These are phyloP conservation scores for Batkoa obscura DNA, from an alignment of 371 early-diverging fungal genomes.

Conservation along the genomic window DNA sequence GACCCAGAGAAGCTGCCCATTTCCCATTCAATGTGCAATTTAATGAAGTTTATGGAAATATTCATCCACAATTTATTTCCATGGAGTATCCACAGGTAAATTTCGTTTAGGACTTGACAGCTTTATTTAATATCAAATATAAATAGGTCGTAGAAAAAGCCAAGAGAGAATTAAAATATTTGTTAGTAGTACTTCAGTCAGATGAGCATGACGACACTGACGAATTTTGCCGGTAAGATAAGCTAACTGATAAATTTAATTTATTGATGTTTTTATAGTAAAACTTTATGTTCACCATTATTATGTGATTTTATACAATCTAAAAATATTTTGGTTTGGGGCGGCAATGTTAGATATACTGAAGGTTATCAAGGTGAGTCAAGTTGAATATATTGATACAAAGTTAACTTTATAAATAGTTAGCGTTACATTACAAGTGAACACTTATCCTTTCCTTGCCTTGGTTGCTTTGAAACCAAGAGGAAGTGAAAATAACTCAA, in stretches of 20 bases:
- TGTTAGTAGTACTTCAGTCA: slow-evolving; percentile 61
- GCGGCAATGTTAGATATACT: slow-evolving; percentile 47
- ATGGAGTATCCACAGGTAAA: slow-evolving; percentile 55
- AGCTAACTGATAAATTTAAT: background rate
- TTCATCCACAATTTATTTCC: slow-evolving; percentile 56
- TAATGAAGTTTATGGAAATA: slow-evolving; percentile 42
- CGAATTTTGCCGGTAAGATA: slow-evolving; percentile 34
- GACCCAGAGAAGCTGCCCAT: background rate
- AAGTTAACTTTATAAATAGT: slow-evolving; percentile 17
- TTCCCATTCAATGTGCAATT: slow-evolving; percentile 21
- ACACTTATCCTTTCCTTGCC: slow-evolving; percentile 65
- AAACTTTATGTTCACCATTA: slow-evolving; percentile 32
- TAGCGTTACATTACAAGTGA: slow-evolving; percentile 45
- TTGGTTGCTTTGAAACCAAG: slow-evolving; percentile 39
- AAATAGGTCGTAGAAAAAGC: slow-evolving; percentile 49
- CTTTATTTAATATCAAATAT: background rate
- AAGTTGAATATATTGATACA: too few species aligned
- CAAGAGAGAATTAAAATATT: slow-evolving; percentile 46
- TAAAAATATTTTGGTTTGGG: slow-evolving; percentile 60
- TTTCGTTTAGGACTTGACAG: too few species aligned
- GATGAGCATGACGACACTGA: slow-evolving; percentile 66
- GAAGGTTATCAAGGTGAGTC: slow-evolving; percentile 59
- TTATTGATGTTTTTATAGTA: background rate
- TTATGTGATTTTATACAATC: slow-evolving; percentile 35
- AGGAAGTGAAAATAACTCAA: slow-evolving; percentile 12